phyloP scores from a whole-genome alignment of 331 rosid species.

The Malus hybrid region DNA sequence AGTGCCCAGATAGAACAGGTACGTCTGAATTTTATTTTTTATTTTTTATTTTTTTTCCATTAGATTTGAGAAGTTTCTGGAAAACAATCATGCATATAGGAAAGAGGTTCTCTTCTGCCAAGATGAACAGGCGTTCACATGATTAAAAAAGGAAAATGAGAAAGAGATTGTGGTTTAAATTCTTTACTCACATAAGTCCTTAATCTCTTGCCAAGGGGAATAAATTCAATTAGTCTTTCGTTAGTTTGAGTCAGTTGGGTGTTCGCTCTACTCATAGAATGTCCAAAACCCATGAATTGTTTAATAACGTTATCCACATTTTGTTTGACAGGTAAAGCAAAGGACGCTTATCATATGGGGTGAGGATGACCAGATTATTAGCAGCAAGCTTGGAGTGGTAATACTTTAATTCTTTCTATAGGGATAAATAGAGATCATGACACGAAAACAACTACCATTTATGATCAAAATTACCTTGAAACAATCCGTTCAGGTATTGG shows the following conservation, averaged over 20 bases:
- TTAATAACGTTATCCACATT: background rate
- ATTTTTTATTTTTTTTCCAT: background rate
- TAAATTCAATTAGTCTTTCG: background rate
- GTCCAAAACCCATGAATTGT: background rate
- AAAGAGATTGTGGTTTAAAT: background rate
- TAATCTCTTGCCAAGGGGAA: background rate
- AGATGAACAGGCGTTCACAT: background rate
- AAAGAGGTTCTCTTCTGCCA: background rate
- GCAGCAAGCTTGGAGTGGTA: conserved; percentile 87
- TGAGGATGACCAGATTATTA: conserved; percentile 73
- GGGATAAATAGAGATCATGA: background rate
- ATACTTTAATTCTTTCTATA: conserved; percentile 12
- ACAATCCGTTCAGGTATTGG: background rate
- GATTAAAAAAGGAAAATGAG: background rate
- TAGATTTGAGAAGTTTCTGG: background rate
- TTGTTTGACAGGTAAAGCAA: conserved; percentile 63
- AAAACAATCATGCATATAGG: background rate
- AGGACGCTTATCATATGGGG: conserved; percentile 93
- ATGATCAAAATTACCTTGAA: background rate
- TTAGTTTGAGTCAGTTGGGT: no score
- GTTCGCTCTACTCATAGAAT: background rate
- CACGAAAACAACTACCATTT: background rate
- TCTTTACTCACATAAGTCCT: background rate
- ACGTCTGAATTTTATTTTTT: conserved; percentile 2
- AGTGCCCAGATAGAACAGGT: conserved; percentile 55